Evolutionary conservation across 2,329 filamentous ascomycete genomes (phyloP), one percentile per base, ranked within the genome.

Genomic region (Talaromyces funiculosus): DNA sequence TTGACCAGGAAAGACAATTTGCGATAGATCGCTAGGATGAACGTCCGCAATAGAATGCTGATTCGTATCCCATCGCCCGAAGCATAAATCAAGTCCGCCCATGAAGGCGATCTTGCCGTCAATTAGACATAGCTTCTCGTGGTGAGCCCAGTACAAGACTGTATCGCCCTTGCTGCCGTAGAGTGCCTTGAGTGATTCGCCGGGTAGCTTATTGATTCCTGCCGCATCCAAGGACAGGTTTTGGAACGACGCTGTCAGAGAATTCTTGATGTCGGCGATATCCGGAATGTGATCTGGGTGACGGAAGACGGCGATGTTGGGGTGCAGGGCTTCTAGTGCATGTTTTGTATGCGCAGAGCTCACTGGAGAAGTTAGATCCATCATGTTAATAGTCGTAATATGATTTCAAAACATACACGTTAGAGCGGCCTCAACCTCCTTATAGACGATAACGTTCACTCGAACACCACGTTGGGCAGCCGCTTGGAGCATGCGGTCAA

Each of bases 91-190:
- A 1, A 96, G 78, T 20, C 92, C 92, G 54, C 91, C 92, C 92
- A 96, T 96, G 71, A 97, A 96, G 2, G 88, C 91, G 60, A 87
- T 80, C 9, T 81, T 80, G n/a, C 87, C 85, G 71, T 97, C 92
- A 16, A 97, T 78, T 1, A 96, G 72, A 66, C 90, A 90, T 0
- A 96, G 82, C 75, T 97, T 97, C 76, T 97, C 92, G 67, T 96
- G 92, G 68, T 96, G 92, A 2, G 91, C 90, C 92, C 92, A 96
- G 75, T 90, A 96, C 1, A 96, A 77, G 10, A 96, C 88, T 1
- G 92, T 85, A 66, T 89, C 91, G 33, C 92, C 89, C 35, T 85
- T 85, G 54, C 90, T 87, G 58, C 92, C 92, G 69, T 96, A 96
- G 0, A 96, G 75, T 0, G 87, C 85, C 71, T 91, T 90, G 53